Evolutionary conservation across 192 early-diverging fungal species (phyloP).

Genomic region (Kappamyces sp.): DNA sequence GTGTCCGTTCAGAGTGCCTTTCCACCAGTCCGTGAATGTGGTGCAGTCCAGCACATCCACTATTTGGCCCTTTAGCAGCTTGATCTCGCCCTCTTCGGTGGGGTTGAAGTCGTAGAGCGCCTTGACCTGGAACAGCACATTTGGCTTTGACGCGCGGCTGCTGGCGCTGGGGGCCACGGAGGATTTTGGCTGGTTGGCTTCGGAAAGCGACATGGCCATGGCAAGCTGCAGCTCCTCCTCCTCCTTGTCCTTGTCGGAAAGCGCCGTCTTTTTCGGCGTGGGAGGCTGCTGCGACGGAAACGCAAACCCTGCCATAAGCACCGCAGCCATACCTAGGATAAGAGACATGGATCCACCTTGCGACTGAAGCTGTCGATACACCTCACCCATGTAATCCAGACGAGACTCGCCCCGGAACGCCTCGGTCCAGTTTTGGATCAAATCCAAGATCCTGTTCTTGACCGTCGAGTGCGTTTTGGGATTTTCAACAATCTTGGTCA

Average conservation of each 20-base stretch:
- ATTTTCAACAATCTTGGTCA: constrained; percentile 69
- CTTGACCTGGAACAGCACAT: constrained; percentile 70
- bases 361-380: constrained; percentile 37
- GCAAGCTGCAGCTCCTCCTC: constrained; percentile 93
- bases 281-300: constrained; percentile 13
- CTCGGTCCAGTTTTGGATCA: constrained; percentile 88
- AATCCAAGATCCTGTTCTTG: constrained; percentile 70
- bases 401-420: constrained; percentile 73
- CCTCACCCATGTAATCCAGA: constrained; percentile 56
- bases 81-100: constrained; percentile 85
- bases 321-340: background rate
- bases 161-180: constrained; percentile 1
- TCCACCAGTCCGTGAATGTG: constrained; percentile 98
- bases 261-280: constrained; percentile 22
- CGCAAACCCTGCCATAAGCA: background rate
- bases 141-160: constrained; percentile 9
- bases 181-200: constrained; percentile 15
- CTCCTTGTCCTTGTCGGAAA: constrained; percentile 83
- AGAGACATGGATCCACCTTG: constrained; percentile 31
- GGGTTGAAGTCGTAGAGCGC: constrained; percentile 92
- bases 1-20: constrained; percentile 78
- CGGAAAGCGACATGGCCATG: constrained; percentile 80
- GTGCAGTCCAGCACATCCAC: constrained; percentile 86
- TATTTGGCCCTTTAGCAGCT: constrained; percentile 80
- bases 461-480: constrained; percentile 72